These are phyloP conservation scores for Ganoderma multipileum DNA, from an alignment of 1,284 basidiomycete genomes.

Conservation along the genomic window DNA sequence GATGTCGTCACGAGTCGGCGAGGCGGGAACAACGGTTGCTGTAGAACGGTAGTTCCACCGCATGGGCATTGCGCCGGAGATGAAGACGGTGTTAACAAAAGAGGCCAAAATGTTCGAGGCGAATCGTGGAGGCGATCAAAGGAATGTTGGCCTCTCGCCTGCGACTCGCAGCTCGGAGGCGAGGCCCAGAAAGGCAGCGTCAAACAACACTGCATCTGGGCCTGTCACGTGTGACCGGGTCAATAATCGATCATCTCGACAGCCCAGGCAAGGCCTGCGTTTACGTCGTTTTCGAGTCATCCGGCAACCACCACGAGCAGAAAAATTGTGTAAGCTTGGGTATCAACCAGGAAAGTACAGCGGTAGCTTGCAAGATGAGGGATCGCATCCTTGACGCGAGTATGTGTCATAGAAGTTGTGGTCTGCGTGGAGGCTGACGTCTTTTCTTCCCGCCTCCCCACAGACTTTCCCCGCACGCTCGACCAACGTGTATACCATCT, in stretches of 20 bases:
- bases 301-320: slow-evolving; percentile 4
- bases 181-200: slow-evolving; percentile 9
- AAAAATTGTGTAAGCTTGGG: background rate
- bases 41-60: slow-evolving; percentile 1
- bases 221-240: slow-evolving; percentile 28
- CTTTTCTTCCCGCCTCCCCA: slow-evolving; percentile 9
- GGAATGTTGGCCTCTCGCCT: background rate
- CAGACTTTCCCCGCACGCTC: slow-evolving; percentile 78
- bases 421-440: slow-evolving; percentile 14
- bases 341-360: slow-evolving; percentile 9
- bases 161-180: background rate
- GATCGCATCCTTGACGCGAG: slow-evolving; percentile 65
- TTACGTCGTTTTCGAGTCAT: slow-evolving; percentile 24
- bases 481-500: slow-evolving; percentile 81
- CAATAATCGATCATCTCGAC: slow-evolving; percentile 23
- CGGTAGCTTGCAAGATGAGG: slow-evolving; percentile 51
- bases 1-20: slow-evolving; percentile 22
- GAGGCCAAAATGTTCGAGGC: background rate
- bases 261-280: slow-evolving; percentile 3
- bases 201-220: slow-evolving; percentile 20
- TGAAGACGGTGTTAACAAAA: slow-evolving; percentile 4
- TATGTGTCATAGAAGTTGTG: slow-evolving; percentile 42
- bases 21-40: slow-evolving; percentile 3
- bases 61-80: background rate
- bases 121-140: slow-evolving; percentile 8